Conservation (phyloP, 257 asterid genomes). For the Solanum medicagineum region DNA sequence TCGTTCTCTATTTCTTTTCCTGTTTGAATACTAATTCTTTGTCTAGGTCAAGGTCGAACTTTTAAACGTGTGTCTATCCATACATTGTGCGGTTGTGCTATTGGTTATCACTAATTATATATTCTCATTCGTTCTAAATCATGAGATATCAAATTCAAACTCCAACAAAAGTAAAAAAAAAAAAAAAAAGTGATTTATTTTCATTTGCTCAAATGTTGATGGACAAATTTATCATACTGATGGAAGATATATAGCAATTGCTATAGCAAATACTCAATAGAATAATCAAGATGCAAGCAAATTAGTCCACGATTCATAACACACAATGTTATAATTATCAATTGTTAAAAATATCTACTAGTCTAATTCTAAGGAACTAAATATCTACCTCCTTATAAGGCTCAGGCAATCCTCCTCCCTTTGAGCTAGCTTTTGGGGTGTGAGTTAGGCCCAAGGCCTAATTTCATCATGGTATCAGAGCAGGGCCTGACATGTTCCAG, state of each 20-base stretch:
- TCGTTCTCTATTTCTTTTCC: not conserved
- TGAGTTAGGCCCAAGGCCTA: too few species aligned
- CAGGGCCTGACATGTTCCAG: too few species aligned
- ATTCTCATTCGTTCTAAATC: too few species aligned
- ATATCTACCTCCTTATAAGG: too few species aligned
- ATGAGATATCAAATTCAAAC: not conserved
- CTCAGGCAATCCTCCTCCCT: too few species aligned
- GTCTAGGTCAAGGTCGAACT: not conserved
- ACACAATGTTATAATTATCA: not conserved
- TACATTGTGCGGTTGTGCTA: not conserved
- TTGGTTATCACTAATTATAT: not conserved
- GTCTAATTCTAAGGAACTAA: too few species aligned
- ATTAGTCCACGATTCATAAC: not conserved
- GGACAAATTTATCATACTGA: rapidly evolving
- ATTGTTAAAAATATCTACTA: too few species aligned
- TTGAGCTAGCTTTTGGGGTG: too few species aligned
- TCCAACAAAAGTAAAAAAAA: rapidly evolving
- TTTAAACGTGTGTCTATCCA: not conserved
- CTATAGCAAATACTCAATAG: not conserved
- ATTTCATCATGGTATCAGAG: too few species aligned
- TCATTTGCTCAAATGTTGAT: not conserved
- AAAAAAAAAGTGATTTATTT: not conserved
- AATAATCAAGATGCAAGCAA: not conserved
- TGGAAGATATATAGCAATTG: not conserved
- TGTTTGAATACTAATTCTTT: not conserved